Conservation (phyloP, 352 stramenopile species). For the Globisporangium alternatum region DNA sequence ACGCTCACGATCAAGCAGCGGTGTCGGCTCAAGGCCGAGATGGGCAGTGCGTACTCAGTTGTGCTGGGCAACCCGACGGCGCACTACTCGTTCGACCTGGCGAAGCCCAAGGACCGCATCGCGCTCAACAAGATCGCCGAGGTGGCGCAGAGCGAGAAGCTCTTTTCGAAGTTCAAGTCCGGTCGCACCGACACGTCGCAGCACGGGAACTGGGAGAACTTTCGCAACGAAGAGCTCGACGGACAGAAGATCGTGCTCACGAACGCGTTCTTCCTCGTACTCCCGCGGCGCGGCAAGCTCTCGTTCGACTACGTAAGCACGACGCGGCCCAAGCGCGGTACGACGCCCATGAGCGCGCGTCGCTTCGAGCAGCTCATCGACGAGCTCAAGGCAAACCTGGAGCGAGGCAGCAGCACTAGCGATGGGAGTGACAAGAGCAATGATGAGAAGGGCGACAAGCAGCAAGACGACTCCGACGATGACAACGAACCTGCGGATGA, state of each 20-base stretch:
- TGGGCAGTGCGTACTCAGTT: conserved; percentile 83
- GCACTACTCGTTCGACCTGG: conserved; percentile 77
- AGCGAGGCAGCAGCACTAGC: conserved; percentile 1
- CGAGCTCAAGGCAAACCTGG: conserved; percentile 40
- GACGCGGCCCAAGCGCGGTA: conserved; percentile 57
- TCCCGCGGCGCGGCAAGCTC: conserved; percentile 69
- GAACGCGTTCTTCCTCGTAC: conserved; percentile 74
- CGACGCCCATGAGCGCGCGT: conserved; percentile 52
- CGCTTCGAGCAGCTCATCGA: conserved; percentile 75
- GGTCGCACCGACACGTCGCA: conserved; percentile 75
- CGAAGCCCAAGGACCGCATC: conserved; percentile 69
- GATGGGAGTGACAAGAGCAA: not conserved
- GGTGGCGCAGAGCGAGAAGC: conserved; percentile 79
- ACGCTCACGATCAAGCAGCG: conserved; percentile 69
- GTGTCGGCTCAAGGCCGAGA: conserved; percentile 71
- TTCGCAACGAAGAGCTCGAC: conserved; percentile 87
- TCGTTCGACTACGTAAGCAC: conserved; percentile 92
- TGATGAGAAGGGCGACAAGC: not conserved
- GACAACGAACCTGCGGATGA: not conserved
- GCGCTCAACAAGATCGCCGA: conserved; percentile 80
- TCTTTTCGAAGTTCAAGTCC: conserved; percentile 61
- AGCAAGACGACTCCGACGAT: not conserved
- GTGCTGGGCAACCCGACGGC: conserved; percentile 83
- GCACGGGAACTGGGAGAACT: conserved; percentile 91
- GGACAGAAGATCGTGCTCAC: conserved; percentile 65